Evolutionary conservation across 805 yeast genomes (phyloP), one percentile per base, ranked within the genome.

Genomic region (Pichia cephalocereana): DNA sequence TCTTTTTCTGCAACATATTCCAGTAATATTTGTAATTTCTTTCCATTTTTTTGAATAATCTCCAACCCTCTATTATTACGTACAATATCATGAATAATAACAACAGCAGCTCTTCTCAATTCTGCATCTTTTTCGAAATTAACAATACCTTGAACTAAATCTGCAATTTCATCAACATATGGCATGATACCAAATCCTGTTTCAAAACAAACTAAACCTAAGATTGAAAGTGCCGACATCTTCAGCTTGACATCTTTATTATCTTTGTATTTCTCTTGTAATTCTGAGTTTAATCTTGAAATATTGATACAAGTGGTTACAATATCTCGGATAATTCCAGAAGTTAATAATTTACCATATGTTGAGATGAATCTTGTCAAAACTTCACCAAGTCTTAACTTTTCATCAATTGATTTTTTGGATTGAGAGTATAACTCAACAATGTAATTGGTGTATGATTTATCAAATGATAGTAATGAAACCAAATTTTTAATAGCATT

Each of bases 351-450:
- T 49, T 74, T 74, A 39, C 75, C 75, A 27, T 76, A 62, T 2
- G 61, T 56, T 49, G 72, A 77, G 30, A 89, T 70, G 51, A 73
- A 79, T 30, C 86, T 72, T 27, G 79, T 63, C 1, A 91, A 54
- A 1, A 85, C 93, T 61, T 91, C 99, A 32, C 97, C 97, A 17
- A 86, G 68, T 50, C 85, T 77, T 44, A 93, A 66, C n/a, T 83
- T 66, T 48, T 81, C 84, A 58, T 89, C 96, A 1, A 86, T 41
- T 11, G 49, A 32, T 18, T 46, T 42, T 11, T 46, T 49, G 2
- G 52, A 45, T 17, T 37, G 28, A 2, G 44, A 41, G 40, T 59
- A 57, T 1, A 51, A 47, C 3, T 45, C 41, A 11, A 61, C 15
- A 19, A 51, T 40, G 8, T 46, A 41, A 1, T 38, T 39, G 3